Conservation (phyloP, 768 basidiomycete species). For the Amanita thiersii region DNA sequence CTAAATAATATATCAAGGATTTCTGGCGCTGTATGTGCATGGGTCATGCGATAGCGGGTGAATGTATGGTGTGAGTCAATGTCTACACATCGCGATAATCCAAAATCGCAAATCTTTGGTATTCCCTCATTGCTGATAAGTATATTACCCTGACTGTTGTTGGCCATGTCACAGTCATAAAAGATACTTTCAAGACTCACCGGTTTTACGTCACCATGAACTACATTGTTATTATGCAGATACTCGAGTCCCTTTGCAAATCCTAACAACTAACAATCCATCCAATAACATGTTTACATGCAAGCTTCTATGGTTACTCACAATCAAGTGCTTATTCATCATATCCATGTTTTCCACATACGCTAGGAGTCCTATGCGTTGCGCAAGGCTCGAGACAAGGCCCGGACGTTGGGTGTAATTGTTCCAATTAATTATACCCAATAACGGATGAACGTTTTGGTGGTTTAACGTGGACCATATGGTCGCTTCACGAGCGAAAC, state of each 20-base stretch:
- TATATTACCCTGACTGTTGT: not conserved
- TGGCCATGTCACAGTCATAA: not conserved
- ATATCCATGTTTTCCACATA: not conserved
- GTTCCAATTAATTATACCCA: not conserved
- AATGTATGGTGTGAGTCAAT: not conserved
- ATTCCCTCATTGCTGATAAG: not conserved
- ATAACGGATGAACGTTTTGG: not conserved
- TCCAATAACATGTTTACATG: not conserved
- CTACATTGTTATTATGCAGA: not conserved
- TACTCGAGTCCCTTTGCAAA: not conserved
- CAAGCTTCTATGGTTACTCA: not conserved
- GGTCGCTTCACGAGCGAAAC: not conserved
- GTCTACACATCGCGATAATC: not conserved
- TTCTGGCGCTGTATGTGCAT: not conserved
- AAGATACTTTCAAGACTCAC: not conserved
- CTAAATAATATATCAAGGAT: not conserved
- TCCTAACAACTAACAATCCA: not conserved
- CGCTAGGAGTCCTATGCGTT: not conserved
- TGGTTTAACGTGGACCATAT: not conserved
- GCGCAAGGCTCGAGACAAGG: not conserved
- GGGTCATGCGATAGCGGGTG: not conserved
- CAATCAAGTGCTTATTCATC: not conserved
- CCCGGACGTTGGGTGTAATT: not conserved
- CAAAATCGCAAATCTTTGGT: not conserved
- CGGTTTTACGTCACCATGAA: conserved; percentile 3